Percentiles rank a stretch among this genome's conserved stretches.
Evolutionary conservation across 768 basidiomycete species (phyloP).

Genomic region (Termitomyces bulborhizus): DNA sequence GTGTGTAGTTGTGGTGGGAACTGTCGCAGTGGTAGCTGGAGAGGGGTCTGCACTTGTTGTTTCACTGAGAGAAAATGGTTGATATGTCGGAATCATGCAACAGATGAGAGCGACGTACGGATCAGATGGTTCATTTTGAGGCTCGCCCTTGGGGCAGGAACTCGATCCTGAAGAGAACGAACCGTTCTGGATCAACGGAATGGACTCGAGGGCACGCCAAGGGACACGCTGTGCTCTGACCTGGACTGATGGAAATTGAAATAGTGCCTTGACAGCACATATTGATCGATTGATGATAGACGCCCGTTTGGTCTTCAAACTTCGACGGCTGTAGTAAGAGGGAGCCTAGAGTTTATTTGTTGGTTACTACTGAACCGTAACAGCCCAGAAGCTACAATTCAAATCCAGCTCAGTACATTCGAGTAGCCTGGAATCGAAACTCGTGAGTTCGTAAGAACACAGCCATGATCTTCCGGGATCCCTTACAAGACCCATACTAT

Average conservation of each 20-base stretch:
- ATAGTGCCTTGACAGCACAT: background rate
- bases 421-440: background rate
- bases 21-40: background rate
- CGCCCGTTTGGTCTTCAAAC: background rate
- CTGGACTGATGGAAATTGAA: no score
- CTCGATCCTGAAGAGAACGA: constrained; percentile 10
- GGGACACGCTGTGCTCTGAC: constrained; percentile 6
- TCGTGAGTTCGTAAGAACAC: background rate
- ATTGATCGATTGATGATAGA: background rate
- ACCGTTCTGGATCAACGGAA: background rate
- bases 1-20: background rate
- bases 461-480: background rate
- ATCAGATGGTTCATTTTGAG: background rate
- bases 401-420: no score
- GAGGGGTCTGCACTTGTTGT: background rate
- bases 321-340: background rate
- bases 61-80: background rate
- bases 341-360: background rate
- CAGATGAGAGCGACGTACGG: background rate
- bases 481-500: no score
- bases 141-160: constrained; percentile 1
- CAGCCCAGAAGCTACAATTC: background rate
- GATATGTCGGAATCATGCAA: background rate
- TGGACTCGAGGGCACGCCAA: no score
- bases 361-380: background rate